phyloP scores from a whole-genome alignment of 2,329 filamentous ascomycete genomes.

The Triangularia setosa region DNA sequence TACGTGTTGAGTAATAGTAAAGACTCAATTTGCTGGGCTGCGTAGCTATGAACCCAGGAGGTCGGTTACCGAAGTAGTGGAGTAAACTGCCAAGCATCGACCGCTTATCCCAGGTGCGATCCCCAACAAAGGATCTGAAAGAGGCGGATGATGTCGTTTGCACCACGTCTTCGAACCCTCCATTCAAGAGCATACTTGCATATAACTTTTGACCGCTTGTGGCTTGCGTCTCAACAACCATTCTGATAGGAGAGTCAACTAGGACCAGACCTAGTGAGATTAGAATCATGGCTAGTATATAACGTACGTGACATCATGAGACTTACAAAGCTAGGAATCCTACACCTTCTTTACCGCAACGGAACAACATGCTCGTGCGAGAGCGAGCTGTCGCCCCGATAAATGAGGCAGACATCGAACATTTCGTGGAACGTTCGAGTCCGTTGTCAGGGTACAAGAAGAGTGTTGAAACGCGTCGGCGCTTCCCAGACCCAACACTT shows the following conservation, averaged over 20 bases:
- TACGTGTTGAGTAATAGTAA: conserved; percentile 21
- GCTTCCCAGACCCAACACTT: conserved; percentile 17
- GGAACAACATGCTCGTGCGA: conserved; percentile 14
- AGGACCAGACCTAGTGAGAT: conserved; percentile 10
- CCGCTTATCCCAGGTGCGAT: background rate
- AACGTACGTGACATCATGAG: background rate
- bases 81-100: conserved; percentile 9
- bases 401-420: conserved; percentile 10
- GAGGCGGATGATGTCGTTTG: conserved; percentile 7
- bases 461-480: background rate
- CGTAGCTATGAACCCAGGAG: background rate
- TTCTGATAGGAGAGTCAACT: conserved; percentile 1
- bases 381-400: conserved; percentile 10
- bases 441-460: conserved; percentile 11
- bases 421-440: conserved; percentile 10
- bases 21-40: conserved; percentile 15
- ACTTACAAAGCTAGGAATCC: conserved; percentile 12
- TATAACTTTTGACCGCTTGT: background rate
- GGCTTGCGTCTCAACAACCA: background rate
- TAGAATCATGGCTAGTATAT: background rate
- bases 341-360: conserved; percentile 5
- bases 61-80: conserved; percentile 2
- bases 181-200: conserved; percentile 5
- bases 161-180: conserved; percentile 12
- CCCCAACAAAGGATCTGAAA: background rate